These are phyloP conservation scores for Candida pseudoviswanathii DNA, from an alignment of 1,139 yeast species.

Conservation along the genomic window DNA sequence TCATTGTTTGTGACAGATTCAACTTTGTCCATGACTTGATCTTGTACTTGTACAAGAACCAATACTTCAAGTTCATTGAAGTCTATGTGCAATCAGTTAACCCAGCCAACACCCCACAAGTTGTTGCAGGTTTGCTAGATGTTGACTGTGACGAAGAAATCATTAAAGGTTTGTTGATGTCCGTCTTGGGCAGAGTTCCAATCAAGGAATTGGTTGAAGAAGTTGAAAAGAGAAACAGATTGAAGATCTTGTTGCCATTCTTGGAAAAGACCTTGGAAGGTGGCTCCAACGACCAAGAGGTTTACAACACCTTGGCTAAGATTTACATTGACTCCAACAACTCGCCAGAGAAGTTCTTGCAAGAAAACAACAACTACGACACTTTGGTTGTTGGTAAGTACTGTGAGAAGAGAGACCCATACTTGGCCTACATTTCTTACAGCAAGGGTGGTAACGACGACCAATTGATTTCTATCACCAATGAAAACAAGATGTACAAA, in stretches of 20 bases:
- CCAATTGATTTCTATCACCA: slow-evolving; percentile 87
- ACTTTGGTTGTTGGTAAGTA: slow-evolving; percentile 94
- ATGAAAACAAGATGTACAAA: slow-evolving; percentile 97
- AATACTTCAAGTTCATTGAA: slow-evolving; percentile 93
- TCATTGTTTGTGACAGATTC: slow-evolving; percentile 93
- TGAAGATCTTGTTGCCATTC: slow-evolving; percentile 88
- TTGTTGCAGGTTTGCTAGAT: slow-evolving; percentile 91
- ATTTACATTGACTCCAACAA: slow-evolving; percentile 97
- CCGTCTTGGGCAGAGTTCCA: slow-evolving; percentile 95
- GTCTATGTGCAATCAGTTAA: slow-evolving; percentile 97
- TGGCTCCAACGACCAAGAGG: slow-evolving; percentile 89
- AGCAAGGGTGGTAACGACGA: slow-evolving; percentile 92
- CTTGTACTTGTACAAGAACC: slow-evolving; percentile 90
- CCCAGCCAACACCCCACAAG: slow-evolving; percentile 94
- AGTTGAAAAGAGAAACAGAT: slow-evolving; percentile 94
- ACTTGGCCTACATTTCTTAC: slow-evolving; percentile 94
- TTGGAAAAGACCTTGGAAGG: slow-evolving; percentile 86
- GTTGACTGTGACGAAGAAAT: slow-evolving; percentile 95
- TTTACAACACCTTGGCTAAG: slow-evolving; percentile 93
- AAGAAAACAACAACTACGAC: slow-evolving; percentile 87
- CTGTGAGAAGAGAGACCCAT: slow-evolving; percentile 99
- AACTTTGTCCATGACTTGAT: slow-evolving; percentile 92
- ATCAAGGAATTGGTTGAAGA: slow-evolving; percentile 85
- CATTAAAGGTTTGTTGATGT: slow-evolving; percentile 75
- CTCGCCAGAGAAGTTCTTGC: slow-evolving; percentile 94